Percentiles rank a stretch among this genome's conserved stretches.
Conservation (phyloP, 495 filamentous ascomycete species). For the Immersiella caudata region DNA sequence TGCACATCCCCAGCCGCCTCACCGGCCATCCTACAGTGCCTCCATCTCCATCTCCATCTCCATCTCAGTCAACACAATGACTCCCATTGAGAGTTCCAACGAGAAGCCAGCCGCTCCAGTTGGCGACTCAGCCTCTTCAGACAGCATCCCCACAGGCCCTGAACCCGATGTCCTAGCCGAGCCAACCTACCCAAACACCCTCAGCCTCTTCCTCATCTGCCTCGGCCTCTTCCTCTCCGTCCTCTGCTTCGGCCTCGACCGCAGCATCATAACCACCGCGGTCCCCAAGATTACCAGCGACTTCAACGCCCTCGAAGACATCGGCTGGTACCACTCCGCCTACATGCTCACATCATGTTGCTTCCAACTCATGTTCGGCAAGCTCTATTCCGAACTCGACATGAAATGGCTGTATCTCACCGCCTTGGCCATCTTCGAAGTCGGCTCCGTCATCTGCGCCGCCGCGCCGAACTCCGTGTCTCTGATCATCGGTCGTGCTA, state of each 20-base stretch:
- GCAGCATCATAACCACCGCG: slow-evolving; percentile 13
- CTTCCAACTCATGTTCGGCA: slow-evolving; percentile 10
- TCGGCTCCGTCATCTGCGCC: slow-evolving; percentile 40
- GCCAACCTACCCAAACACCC: not conserved
- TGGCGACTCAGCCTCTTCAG: not conserved
- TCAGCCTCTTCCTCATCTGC: slow-evolving; percentile 7
- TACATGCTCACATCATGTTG: slow-evolving; percentile 14
- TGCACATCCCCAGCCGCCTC: too few relatives aligned
- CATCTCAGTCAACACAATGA: not conserved
- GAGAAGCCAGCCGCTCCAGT: not conserved
- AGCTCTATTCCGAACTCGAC: slow-evolving; percentile 8
- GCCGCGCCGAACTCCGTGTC: slow-evolving; percentile 41
- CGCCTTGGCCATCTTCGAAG: slow-evolving; percentile 11
- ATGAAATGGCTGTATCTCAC: slow-evolving; percentile 7
- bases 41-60: not conserved
- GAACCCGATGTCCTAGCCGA: not conserved
- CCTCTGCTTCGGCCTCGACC: slow-evolving; percentile 4
- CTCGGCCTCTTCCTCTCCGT: slow-evolving; percentile 3
- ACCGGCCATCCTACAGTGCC: not conserved
- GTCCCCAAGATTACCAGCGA: slow-evolving; percentile 12
- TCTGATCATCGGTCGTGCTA: slow-evolving; percentile 50
- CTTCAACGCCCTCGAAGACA: slow-evolving; percentile 5
- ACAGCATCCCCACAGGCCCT: not conserved
- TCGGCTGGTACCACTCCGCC: slow-evolving; percentile 13
- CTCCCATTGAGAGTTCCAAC: not conserved